A percentile compares a stretch with the other conserved stretches of the same genome.
Evolutionary conservation across 2,329 filamentous ascomycete species (phyloP).

Genomic region (Cladophialophora exuberans): DNA sequence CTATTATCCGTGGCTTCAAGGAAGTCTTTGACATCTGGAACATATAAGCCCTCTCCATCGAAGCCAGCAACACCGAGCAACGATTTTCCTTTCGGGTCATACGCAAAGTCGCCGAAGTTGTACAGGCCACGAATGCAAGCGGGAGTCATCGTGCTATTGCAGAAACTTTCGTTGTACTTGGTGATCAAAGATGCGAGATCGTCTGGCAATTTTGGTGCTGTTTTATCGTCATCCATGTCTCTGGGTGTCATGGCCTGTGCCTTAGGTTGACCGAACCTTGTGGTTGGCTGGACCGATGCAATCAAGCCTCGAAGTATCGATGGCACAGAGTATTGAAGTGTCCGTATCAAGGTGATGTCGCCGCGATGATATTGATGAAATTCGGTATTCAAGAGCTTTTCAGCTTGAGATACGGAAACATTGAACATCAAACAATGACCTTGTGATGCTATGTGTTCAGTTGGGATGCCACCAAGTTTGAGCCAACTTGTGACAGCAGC

Average conservation of each 20-base stretch:
- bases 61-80: constrained; percentile 54
- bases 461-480: constrained; percentile 51
- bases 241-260: constrained; percentile 44
- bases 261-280: constrained; percentile 59
- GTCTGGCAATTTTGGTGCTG: neutral
- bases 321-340: constrained; percentile 65
- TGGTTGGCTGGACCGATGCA: constrained; percentile 68
- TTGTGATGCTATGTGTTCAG: constrained; percentile 51
- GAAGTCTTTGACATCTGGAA: constrained; percentile 61
- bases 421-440: constrained; percentile 66
- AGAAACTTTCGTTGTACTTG: constrained; percentile 37
- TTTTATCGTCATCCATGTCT: neutral
- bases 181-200: constrained; percentile 14
- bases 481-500: constrained; percentile 61
- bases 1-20: constrained; percentile 58
- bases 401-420: constrained; percentile 56
- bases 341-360: constrained; percentile 54
- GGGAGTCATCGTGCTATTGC: constrained; percentile 50
- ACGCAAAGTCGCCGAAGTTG: constrained; percentile 47
- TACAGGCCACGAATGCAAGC: constrained; percentile 56
- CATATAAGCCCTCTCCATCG: constrained; percentile 56
- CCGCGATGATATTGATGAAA: constrained; percentile 61
- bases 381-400: constrained; percentile 59
- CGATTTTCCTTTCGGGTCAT: constrained; percentile 40
- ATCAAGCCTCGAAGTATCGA: constrained; percentile 57